Evolutionary conservation across 352 stramenopile species (phyloP).

Genomic region (Phytopythium cucurbitacearum): DNA sequence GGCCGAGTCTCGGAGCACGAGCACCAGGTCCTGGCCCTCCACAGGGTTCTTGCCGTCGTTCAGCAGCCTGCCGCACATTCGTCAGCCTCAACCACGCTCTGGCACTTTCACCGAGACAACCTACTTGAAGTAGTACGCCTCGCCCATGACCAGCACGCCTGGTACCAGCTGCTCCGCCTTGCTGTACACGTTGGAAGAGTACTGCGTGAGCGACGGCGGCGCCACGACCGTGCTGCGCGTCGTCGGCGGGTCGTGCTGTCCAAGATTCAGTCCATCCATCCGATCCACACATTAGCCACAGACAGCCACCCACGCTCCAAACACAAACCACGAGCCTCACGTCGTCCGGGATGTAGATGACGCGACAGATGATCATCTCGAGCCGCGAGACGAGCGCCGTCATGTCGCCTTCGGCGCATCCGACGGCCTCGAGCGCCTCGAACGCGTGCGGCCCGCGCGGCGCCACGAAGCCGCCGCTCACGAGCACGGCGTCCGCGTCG

Average conservation of each 20-base stretch:
- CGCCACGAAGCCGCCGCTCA: constrained; percentile 61
- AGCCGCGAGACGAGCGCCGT: constrained; percentile 85
- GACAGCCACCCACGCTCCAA: background rate
- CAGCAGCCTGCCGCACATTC: constrained; percentile 27
- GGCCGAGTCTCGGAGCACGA: constrained; percentile 56
- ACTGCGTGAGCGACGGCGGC: constrained; percentile 70
- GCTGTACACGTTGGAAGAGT: constrained; percentile 73
- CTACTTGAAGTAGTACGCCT: constrained; percentile 60
- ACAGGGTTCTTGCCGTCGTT: constrained; percentile 55
- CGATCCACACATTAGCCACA: background rate
- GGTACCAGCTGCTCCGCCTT: constrained; percentile 34
- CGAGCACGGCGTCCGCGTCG: constrained; percentile 72
- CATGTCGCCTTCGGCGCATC: constrained; percentile 84
- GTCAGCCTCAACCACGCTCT: background rate
- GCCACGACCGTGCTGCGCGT: constrained; percentile 45
- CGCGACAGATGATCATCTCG: constrained; percentile 83
- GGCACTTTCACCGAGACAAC: background rate
- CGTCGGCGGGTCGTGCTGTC: constrained; percentile 74
- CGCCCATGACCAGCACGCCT: constrained; percentile 40
- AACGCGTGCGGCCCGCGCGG: constrained; percentile 42
- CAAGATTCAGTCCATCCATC: background rate
- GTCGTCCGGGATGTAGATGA: constrained; percentile 75
- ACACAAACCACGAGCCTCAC: constrained; percentile 16
- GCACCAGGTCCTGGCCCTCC: constrained; percentile 43
- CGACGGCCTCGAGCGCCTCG: constrained; percentile 48